Evolutionary conservation across 495 filamentous ascomycete genomes (phyloP), one percentile per base, ranked within the genome.

Genomic region (Sordaria brevicollis): DNA sequence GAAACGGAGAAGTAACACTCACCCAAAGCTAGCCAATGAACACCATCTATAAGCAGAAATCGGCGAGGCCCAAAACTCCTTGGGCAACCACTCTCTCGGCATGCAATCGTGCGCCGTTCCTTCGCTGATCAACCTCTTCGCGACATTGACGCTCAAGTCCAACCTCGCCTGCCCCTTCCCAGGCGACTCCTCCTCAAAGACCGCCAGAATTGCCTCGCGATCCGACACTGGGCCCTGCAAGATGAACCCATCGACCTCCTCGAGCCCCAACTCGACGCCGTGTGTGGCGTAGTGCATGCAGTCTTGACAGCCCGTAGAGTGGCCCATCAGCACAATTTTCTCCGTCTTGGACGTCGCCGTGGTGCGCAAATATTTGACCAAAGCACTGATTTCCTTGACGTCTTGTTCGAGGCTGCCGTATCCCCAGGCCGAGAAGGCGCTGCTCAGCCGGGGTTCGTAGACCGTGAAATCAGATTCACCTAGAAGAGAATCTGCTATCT

Each of bases 291-390:
- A 96, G 69, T 92, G 87, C 78, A 97, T 85, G 36, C 91, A 88
- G 75, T 96, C 93, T 81, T 85, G 95, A 71, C 91, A 93, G 2
- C 95, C 95, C 11, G 84, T 87, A 4, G 90, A 93, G 72, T 96
- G 93, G 10, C 95, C 95, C 86, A 99, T 88, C 11, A 97, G 77
- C 9, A 94, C 89, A n/a, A 97, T 81, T 75, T 90, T 92, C 11
- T 82, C 77, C 10, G 76, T 79, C 9, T 79, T 78, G 15, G 80
- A 77, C 15, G 62, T 68, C 3, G 62, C 68, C 3, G 83, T 83
- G 2, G 21, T 62, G 10, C 74, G 66, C 66, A 97, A 86, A 75
- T 93, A 94, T 21, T 82, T 76, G n/a, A 97, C 90, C 66, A 91
- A 85, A 25, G 86, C 79, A 0, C 83, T 85, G 57, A 97, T 85